Percentiles rank a stretch among this genome's conserved stretches.
Conservation (phyloP, 2,329 filamentous ascomycete species). For the Rosellinia necatrix region DNA sequence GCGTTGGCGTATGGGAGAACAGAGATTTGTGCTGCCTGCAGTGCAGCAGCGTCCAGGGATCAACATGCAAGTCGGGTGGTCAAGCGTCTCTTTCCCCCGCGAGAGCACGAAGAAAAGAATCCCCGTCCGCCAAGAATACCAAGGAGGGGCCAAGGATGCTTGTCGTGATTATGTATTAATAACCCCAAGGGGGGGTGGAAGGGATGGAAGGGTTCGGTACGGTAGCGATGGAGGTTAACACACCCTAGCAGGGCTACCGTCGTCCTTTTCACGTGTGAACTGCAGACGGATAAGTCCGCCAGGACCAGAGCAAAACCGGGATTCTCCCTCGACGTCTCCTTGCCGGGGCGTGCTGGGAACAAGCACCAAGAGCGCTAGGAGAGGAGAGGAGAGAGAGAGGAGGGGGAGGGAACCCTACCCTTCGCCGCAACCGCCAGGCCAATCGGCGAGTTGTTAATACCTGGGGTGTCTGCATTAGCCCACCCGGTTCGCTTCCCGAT, state of each 20-base stretch:
- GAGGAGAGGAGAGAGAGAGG: too few relatives aligned
- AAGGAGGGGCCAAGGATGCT: constrained; percentile 6
- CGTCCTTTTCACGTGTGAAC: constrained; percentile 12
- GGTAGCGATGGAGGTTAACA: constrained; percentile 5
- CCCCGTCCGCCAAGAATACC: too few relatives aligned
- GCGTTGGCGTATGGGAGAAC: neutral
- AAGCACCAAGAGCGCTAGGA: too few relatives aligned
- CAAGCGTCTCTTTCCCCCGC: constrained; percentile 18
- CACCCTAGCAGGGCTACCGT: constrained; percentile 6
- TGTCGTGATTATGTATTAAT: constrained; percentile 15
- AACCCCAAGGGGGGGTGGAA: constrained; percentile 3
- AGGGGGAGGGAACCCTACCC: too few relatives aligned
- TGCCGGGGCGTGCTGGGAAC: too few relatives aligned
- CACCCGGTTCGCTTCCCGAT: constrained; percentile 12
- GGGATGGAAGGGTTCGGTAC: too few relatives aligned
- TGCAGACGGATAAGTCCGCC: constrained; percentile 16
- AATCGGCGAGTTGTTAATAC: constrained; percentile 5
- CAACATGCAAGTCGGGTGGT: constrained; percentile 15
- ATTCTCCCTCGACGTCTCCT: neutral
- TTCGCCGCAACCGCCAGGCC: neutral
- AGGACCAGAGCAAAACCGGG: constrained; percentile 15
- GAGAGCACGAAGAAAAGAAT: constrained; percentile 3
- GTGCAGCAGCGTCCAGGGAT: constrained; percentile 19
- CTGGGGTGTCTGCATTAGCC: neutral
- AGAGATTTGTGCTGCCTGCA: constrained; percentile 8